Conservation (phyloP, 2,329 filamentous ascomycete species). For the Cercospora sesami region DNA sequence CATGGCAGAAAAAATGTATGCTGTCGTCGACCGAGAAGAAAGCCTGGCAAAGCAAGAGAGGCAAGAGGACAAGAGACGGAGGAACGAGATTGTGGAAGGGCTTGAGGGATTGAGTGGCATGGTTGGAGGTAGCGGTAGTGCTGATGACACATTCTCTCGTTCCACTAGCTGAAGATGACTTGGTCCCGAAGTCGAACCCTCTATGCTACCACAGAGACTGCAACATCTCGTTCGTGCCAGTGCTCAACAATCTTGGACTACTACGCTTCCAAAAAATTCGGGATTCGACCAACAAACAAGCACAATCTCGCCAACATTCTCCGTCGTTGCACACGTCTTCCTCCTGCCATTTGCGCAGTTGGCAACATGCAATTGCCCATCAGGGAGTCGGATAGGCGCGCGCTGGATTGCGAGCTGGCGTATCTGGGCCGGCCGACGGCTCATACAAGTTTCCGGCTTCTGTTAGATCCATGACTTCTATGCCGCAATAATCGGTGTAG, state of each 20-base stretch:
- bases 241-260: background rate
- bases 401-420: background rate
- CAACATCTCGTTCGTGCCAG: background rate
- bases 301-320: background rate
- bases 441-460: background rate
- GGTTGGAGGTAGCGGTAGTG: background rate
- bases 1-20: constrained; percentile 47
- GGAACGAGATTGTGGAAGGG: background rate
- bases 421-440: background rate
- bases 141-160: background rate
- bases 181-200: background rate
- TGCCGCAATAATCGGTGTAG: constrained; percentile 16
- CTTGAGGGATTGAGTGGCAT: constrained; percentile 6
- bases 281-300: background rate
- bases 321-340: background rate
- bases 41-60: constrained; percentile 45
- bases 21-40: constrained; percentile 52
- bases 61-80: constrained; percentile 17
- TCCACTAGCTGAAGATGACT: background rate
- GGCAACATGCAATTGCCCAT: background rate
- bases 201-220: background rate
- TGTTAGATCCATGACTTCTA: constrained; percentile 21
- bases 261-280: background rate
- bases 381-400: background rate
- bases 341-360: background rate